Conservation (phyloP, 148 eudicot genomes). For the Arbutus unedo region DNA sequence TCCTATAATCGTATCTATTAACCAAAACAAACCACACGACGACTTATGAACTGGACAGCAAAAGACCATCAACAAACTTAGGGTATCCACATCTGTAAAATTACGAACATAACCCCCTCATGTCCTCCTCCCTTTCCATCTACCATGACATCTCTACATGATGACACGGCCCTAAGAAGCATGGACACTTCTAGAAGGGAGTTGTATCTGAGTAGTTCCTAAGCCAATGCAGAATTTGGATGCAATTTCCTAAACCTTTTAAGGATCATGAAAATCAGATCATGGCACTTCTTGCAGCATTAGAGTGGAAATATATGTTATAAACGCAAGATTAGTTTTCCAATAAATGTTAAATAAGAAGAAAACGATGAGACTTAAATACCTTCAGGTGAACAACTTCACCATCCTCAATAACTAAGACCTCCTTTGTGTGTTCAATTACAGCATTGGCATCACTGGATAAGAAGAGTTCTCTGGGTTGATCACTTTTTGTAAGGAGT, state of each 20-base stretch:
- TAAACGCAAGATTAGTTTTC: background rate
- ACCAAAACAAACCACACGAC: background rate
- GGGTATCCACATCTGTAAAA: background rate
- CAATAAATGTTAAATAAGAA: background rate
- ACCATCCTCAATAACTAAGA: constrained; percentile 87
- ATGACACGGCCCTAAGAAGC: background rate
- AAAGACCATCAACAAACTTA: background rate
- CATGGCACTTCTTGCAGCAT: background rate
- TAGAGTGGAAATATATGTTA: background rate
- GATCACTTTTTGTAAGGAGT: constrained; percentile 55
- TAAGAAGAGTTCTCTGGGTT: constrained; percentile 83
- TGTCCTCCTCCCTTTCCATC: background rate
- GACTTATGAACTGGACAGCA: background rate
- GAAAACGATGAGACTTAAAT: constrained; percentile 18
- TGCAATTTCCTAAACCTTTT: background rate
- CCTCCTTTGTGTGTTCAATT: constrained; percentile 92
- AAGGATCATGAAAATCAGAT: background rate
- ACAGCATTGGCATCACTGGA: constrained; percentile 95
- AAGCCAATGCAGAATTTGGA: background rate
- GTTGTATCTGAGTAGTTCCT: background rate
- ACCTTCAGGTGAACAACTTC: constrained; percentile 97
- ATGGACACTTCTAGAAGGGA: background rate
- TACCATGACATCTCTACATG: background rate
- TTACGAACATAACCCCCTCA: background rate
- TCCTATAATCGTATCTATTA: background rate